Percentiles rank a stretch among this genome's conserved stretches.
phyloP scores from a whole-genome alignment of 2,329 filamentous ascomycete genomes.

The Monilinia fructicola region DNA sequence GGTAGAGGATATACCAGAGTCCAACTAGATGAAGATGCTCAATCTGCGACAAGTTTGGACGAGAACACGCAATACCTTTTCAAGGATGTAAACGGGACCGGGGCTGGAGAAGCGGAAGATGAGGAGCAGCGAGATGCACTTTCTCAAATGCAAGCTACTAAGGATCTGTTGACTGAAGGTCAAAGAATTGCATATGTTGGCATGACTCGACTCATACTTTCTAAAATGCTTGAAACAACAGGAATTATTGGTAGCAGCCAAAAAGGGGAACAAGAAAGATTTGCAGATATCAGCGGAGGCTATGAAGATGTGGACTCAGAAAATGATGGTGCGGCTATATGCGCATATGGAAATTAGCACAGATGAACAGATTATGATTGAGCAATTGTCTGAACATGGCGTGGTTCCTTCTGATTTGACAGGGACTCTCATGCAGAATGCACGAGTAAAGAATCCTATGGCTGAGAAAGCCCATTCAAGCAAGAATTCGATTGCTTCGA shows the following conservation, averaged over 20 bases:
- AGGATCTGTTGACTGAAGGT: constrained; percentile 90
- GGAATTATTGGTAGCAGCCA: constrained; percentile 54
- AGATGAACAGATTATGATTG: constrained; percentile 96
- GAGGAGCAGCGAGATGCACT: constrained; percentile 84
- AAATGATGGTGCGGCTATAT: constrained; percentile 95
- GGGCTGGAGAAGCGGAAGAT: constrained; percentile 62
- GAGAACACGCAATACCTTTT: constrained; percentile 97
- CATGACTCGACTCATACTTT: constrained; percentile 77
- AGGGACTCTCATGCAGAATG: constrained; percentile 84
- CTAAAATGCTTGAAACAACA: constrained; percentile 71
- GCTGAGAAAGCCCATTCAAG: constrained; percentile 50
- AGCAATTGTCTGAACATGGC: constrained; percentile 90
- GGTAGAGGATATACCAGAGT: constrained; percentile 95
- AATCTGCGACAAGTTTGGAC: constrained; percentile 93
- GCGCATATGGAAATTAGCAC: constrained; percentile 93
- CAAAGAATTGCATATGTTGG: constrained; percentile 97
- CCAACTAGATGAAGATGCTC: constrained; percentile 89
- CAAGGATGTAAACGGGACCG: constrained; percentile 63
- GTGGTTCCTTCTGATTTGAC: constrained; percentile 83
- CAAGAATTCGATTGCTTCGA: constrained; percentile 29
- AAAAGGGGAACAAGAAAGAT: constrained; percentile 69
- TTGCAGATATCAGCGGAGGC: constrained; percentile 69
- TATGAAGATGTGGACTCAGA: constrained; percentile 94
- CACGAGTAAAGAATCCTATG: constrained; percentile 90
- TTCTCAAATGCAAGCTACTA: constrained; percentile 91